Conservation (phyloP, 2,329 filamentous ascomycete genomes). For the Aureobasidium lini region DNA sequence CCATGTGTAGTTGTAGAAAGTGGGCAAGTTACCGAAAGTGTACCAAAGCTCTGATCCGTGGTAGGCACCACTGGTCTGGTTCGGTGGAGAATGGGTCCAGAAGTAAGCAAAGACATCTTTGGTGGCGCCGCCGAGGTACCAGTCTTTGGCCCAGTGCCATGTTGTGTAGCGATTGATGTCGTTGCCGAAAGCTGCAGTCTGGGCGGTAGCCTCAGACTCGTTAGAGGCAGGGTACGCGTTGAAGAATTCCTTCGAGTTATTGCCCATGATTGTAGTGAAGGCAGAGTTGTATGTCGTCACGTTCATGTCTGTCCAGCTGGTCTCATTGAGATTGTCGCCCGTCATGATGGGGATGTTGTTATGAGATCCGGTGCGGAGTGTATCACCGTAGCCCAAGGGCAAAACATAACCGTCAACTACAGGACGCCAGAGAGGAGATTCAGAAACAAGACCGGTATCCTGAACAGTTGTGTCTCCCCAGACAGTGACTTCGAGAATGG, state of each 20-base stretch:
- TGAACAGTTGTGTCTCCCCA: no score
- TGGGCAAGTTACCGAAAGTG: no score
- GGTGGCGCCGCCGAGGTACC: conserved; percentile 15
- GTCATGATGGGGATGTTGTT: conserved; percentile 26
- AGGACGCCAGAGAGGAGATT: background rate
- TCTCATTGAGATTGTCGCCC: conserved; percentile 27
- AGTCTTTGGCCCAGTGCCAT: conserved; percentile 21
- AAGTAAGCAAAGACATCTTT: conserved; percentile 30
- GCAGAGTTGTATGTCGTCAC: conserved; percentile 20
- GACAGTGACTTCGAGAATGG: conserved; percentile 6
- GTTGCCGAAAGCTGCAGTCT: conserved; percentile 20
- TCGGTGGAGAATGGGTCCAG: conserved; percentile 31
- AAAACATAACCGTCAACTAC: conserved; percentile 18
- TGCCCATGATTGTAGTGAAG: conserved; percentile 18
- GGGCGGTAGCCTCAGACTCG: conserved; percentile 17
- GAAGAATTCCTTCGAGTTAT: conserved; percentile 16
- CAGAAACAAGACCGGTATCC: no score
- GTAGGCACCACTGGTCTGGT: conserved; percentile 30
- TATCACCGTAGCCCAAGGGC: conserved; percentile 23
- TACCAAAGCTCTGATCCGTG: conserved; percentile 22
- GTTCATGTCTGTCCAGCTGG: conserved; percentile 20
- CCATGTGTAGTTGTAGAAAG: no score
- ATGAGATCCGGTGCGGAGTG: conserved; percentile 20
- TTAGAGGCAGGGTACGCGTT: conserved; percentile 20
- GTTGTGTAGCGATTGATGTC: conserved; percentile 25